A percentile compares a stretch with the other conserved stretches of the same genome.
Conservation (phyloP, 164 flowering plant genomes). For the Stephania cephalantha region DNA sequence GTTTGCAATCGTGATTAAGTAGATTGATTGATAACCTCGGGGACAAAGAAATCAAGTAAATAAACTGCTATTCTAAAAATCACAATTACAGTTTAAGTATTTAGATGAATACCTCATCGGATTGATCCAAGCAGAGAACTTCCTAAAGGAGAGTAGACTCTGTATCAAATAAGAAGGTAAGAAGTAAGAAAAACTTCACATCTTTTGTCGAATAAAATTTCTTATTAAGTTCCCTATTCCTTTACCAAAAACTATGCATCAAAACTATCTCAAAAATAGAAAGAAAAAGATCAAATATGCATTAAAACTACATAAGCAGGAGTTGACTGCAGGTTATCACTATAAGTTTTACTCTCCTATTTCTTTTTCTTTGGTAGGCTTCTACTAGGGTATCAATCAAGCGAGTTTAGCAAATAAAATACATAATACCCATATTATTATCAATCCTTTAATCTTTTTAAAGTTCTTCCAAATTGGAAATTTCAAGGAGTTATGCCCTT, state of each 20-base stretch:
- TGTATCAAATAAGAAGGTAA: slow-evolving; percentile 25
- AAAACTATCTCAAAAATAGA: background rate
- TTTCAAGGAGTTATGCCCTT: too few species aligned
- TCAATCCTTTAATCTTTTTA: too few species aligned
- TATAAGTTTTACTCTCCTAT: too few species aligned
- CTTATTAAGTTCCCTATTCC: background rate
- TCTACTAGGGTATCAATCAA: too few species aligned
- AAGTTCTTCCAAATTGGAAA: too few species aligned
- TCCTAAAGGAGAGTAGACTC: slow-evolving; percentile 91
- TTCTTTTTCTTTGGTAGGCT: too few species aligned
- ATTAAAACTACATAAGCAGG: too few species aligned
- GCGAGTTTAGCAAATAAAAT: too few species aligned
- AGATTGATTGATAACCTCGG: background rate
- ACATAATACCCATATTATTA: too few species aligned
- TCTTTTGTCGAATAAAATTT: background rate
- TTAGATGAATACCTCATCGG: slow-evolving; percentile 58
- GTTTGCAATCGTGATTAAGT: background rate
- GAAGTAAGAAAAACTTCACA: background rate
- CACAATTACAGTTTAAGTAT: background rate
- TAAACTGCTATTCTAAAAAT: slow-evolving; percentile 53
- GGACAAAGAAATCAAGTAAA: slow-evolving; percentile 18
- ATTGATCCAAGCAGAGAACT: slow-evolving; percentile 92
- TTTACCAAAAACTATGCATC: background rate
- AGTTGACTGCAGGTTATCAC: too few species aligned
- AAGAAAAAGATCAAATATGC: background rate